Evolutionary conservation across 257 asterid species (phyloP), one percentile per base, ranked within the genome.

Genomic region (Petrea volubilis): DNA sequence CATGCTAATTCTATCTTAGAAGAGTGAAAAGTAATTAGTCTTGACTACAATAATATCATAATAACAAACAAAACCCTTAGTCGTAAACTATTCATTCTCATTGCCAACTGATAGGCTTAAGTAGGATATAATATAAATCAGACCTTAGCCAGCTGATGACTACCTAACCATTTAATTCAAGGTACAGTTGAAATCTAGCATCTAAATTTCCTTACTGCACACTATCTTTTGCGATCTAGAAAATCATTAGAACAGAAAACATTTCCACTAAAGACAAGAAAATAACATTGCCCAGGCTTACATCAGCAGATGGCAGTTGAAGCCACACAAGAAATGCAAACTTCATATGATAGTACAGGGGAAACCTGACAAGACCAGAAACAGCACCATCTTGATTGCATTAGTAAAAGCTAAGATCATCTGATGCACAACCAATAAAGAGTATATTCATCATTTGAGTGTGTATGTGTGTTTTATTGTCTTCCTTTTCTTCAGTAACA

Each of bases 311-410:
- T 46, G 99, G 98, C 66, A 95, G 89, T 75, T 95, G 98, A 78
- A 92, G 96, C 99, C 98, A 95, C 74, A 95, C 96, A 60, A 95
- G 99, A 84, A 92, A 95, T 60, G 97, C 97, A 82, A 92, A 88
- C 93, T 95, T 92, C 88, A 80, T 36, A 75, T 92, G 96, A 64
- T 92, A 92, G 84, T 95, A 95, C 71, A 83, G 67, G 5, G 98
- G 99, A 71, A 84, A 78, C 99, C 99, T 95, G 90, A 76, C 46
- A 74, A 75, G 38, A 70, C 29, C 58, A 80, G 68, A 76, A 28
- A 78, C 72, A 61, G 36, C 38, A 51, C 59, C 67, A 61, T 12
- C 9, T 61, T 62, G 50, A 6, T 47, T 25, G 60, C 78, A 60
- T 58, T 18, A 72, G 59, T 60, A 21, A 73, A 62, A 69, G 50